Base-by-base conservation (phyloP, 495 filamentous ascomycete species). In the Cryomyces minteri region DNA sequence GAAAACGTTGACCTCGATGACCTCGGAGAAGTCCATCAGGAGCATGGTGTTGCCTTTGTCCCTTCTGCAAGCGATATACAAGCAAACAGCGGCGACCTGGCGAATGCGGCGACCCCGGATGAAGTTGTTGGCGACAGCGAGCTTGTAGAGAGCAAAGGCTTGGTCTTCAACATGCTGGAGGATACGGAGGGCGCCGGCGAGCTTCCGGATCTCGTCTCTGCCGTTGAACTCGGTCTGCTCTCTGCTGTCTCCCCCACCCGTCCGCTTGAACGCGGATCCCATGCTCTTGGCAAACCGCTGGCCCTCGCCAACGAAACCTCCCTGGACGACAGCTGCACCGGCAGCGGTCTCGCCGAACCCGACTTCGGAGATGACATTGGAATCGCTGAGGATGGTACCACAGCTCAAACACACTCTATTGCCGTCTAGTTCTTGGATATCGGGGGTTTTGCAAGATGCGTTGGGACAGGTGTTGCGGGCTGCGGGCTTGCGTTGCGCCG, bases 1-100 rank as follows among this genome's bases (percentile, higher is more conserved):
- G 62, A 92, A 98, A 12, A 96, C 88, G 49, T 94, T 94, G 44
- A 85, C 70, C 72, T 87, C 47, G 28, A 51, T 29, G 9, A 46
- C 70, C 54, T 96, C 92, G 7, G 92, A 83, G 52, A 98, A 81
- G 65, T 98, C 90, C 57, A 98, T 95, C 11, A 98, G 70, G 81
- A 98, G 85, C 43, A 68, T 58, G 0, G 64, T 70, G 45, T 80
- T 80, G 11, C 73, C 60, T 55, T 69, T 60, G 39, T 76, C 63
- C 45, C 69, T 67, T 37, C 90, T 77, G 62, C 84, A 93, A 28
- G 82, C 82, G 45, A 82, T 78, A 53, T 95, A 98, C 28, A 98
- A 68, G 59, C 81, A 84, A 34, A 88, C 79, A 8, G 86, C 86
- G 32, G 80, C 78, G 6, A 95, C 87, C 25, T 77, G 83, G 44